Conservation (phyloP, 1,284 basidiomycete species). For the Inonotus hispidus region DNA sequence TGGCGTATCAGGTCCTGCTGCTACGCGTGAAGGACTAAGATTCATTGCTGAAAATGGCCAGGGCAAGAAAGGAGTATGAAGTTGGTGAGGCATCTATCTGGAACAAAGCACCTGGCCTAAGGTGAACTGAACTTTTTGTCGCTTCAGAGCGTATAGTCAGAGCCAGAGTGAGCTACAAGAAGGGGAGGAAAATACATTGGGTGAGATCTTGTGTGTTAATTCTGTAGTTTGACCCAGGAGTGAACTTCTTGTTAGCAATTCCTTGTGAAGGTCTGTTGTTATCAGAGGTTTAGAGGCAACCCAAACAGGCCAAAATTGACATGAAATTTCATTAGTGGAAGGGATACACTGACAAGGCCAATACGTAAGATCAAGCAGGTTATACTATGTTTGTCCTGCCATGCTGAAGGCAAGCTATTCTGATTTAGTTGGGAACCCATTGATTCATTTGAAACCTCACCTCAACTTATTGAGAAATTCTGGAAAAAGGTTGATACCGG, state of each 20-base stretch:
- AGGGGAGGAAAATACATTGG: slow-evolving; percentile 39
- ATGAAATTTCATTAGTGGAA: slow-evolving; percentile 50
- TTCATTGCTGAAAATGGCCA: slow-evolving; percentile 22
- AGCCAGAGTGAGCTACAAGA: slow-evolving; percentile 27
- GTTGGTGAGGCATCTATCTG: slow-evolving; percentile 44
- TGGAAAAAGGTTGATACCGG: slow-evolving; percentile 50
- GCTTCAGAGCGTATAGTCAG: slow-evolving; percentile 17
- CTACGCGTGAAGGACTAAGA: background rate
- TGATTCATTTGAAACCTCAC: slow-evolving; percentile 50
- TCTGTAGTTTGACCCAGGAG: background rate
- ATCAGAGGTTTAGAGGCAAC: background rate
- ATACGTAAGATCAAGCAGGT: slow-evolving; percentile 48
- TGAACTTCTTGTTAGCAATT: slow-evolving; percentile 40
- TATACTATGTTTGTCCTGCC: background rate
- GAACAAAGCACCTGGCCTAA: slow-evolving; percentile 16
- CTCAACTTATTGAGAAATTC: slow-evolving; percentile 52
- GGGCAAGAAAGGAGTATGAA: slow-evolving; percentile 48
- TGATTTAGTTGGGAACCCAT: slow-evolving; percentile 60
- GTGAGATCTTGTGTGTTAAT: slow-evolving; percentile 29
- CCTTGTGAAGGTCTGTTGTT: slow-evolving; percentile 46
- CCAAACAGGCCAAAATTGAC: background rate
- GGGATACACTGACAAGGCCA: slow-evolving; percentile 50
- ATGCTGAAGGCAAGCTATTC: too few relatives aligned
- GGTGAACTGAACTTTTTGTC: background rate
- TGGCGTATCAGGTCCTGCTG: background rate